Base-by-base conservation (phyloP, 192 early-diverging fungal genomes). In the Coemansia sp. region DNA sequence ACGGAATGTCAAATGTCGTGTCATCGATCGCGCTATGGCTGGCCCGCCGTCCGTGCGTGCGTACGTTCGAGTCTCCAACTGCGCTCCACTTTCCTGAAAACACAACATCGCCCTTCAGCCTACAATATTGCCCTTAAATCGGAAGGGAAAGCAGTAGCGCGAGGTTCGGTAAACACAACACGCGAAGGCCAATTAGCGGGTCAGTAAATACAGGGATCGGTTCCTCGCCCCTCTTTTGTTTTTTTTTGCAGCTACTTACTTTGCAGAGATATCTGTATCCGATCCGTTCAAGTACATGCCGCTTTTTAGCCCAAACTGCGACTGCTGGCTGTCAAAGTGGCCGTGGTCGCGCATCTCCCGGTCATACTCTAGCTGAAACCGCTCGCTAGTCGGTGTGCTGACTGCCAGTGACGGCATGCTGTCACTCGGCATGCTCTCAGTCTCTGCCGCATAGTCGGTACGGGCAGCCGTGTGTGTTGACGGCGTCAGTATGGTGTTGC, bases 291-390 rank as follows among this genome's bases (percentile, higher is more conserved):
- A 58, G 56, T 71, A 73, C 54, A 78, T 68, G 38, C 62, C 75
- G 53, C 75, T 73, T 49, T 73, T 68, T 50, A 67, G 57, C 10
- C 62, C 75, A 57, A 48, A 49, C 59, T 78, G 75, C 12, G 75
- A 72, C 59, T 68, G 75, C 11, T 59, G 54, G 59, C 54, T 61
- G 16, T 20, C 47, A 24, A 62, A 59, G 29, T 59, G 51, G 1
- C 45, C 32, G 41, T 58, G 24, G 22, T 67, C 50, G 38, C 38
- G 59, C 27, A 64, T 32, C n/a, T 67, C 71, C 8, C 54, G 58
- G 9, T 67, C 71, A 50, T 57, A 67, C 55, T 73, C 71, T 6
- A 67, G 39, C 43, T 71, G 69, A 23, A 71, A 66, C 35, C 57
- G 57, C 19, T 71, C 64, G 52, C 61, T 64, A 56, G 49, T 66